These are phyloP conservation scores for Rhizomucor pusillus DNA, from an alignment of 371 early-diverging fungal species.

Conservation along the genomic window DNA sequence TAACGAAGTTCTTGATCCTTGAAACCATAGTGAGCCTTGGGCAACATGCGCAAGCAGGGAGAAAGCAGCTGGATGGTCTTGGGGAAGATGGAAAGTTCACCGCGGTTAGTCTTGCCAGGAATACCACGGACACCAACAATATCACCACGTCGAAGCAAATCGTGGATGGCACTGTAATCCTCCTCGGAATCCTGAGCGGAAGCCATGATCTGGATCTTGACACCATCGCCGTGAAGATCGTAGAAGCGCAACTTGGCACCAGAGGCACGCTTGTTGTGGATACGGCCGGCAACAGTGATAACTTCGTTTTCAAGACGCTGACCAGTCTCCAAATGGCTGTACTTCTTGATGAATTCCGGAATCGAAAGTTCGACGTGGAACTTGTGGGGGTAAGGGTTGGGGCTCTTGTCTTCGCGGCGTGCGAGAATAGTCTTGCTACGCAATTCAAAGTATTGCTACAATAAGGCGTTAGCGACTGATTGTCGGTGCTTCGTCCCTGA, in stretches of 20 bases:
- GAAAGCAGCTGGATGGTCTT: constrained; percentile 83
- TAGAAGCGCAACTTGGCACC: constrained; percentile 94
- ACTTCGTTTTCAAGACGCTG: constrained; percentile 70
- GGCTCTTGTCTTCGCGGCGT: constrained; percentile 73
- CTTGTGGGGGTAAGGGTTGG: constrained; percentile 97
- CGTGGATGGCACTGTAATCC: constrained; percentile 81
- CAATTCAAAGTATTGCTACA: constrained; percentile 95
- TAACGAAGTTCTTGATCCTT: constrained; percentile 96
- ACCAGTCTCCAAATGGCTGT: constrained; percentile 65
- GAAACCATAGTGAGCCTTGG: constrained; percentile 96
- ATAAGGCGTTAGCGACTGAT: not conserved
- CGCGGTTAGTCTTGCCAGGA: constrained; percentile 93
- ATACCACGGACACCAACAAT: constrained; percentile 95
- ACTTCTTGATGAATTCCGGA: constrained; percentile 87
- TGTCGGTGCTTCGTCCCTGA: no score
- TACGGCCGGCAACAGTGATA: constrained; percentile 83
- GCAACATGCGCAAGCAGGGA: constrained; percentile 97
- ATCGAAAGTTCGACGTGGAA: constrained; percentile 88
- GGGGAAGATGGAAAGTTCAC: constrained; percentile 97
- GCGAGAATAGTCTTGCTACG: constrained; percentile 82
- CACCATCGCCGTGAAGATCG: constrained; percentile 92
- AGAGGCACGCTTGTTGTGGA: constrained; percentile 85
- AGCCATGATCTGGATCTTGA: constrained; percentile 95
- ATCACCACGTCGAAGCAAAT: constrained; percentile 94
- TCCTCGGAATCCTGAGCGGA: constrained; percentile 76